Conservation (phyloP, 306 rosid genomes). For the Datisca glomerata region DNA sequence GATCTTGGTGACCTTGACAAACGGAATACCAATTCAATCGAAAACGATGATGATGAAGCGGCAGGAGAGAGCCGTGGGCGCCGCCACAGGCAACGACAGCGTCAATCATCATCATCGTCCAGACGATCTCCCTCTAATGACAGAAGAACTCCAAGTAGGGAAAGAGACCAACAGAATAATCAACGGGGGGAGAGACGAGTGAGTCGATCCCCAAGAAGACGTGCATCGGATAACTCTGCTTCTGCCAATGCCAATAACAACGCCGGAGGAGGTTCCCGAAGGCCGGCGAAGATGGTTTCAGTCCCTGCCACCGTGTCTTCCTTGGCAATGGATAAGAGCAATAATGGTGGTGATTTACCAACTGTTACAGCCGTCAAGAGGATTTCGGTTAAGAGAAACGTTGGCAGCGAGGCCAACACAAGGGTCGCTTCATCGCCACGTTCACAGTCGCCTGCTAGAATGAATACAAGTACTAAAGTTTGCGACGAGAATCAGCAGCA, state of each 20-base stretch:
- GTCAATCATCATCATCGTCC: conserved; percentile 41
- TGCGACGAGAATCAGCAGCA: conserved; percentile 28
- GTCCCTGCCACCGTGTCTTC: conserved; percentile 88
- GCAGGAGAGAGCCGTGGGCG: conserved; percentile 26
- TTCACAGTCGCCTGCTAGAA: conserved; percentile 61
- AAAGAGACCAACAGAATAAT: conserved; percentile 57
- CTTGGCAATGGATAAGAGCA: conserved; percentile 69
- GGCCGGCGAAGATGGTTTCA: conserved; percentile 87
- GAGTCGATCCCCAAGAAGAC: conserved; percentile 78
- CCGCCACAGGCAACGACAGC: conserved; percentile 37
- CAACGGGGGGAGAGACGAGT: conserved; percentile 73
- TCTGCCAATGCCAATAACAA: conserved; percentile 7
- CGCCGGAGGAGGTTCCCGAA: conserved; percentile 6
- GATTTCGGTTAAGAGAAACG: conserved; percentile 62
- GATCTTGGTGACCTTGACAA: conserved; percentile 14
- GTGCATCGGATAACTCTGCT: conserved; percentile 27
- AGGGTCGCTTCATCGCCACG: conserved; percentile 65
- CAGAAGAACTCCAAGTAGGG: conserved; percentile 91
- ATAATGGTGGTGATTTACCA: conserved; percentile 34
- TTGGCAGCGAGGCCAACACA: conserved; percentile 35
- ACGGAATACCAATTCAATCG: conserved; percentile 16
- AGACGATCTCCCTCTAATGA: conserved; percentile 42
- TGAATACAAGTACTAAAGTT: conserved; percentile 19
- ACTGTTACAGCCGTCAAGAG: conserved; percentile 39
- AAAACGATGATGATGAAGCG: conserved; percentile 28